phyloP scores from a whole-genome alignment of 1,139 yeast genomes.

The Nakaseomyces glabratus region DNA sequence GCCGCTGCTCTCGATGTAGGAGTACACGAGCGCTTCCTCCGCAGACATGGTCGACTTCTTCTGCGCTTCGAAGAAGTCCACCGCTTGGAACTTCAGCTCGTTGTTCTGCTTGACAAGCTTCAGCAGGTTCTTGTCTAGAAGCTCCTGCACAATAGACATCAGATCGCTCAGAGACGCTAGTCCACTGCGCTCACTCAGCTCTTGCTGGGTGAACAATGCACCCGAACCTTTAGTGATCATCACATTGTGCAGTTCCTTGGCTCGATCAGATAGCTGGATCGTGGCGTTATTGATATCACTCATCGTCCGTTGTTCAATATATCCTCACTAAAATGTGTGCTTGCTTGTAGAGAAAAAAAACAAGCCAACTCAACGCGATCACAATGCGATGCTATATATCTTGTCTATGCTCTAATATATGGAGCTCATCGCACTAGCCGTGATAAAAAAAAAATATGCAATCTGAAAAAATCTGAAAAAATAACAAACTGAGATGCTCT shows the following conservation, averaged over 20 bases:
- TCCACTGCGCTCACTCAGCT: slow-evolving; percentile 42
- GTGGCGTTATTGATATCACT: slow-evolving; percentile 4
- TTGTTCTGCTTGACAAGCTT: slow-evolving; percentile 59
- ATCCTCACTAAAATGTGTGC: slow-evolving; percentile 5
- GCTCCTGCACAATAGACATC: slow-evolving; percentile 54
- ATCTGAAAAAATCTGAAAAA: not conserved
- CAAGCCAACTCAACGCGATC: no score
- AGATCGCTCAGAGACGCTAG: slow-evolving; percentile 37
- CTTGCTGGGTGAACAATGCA: slow-evolving; percentile 49
- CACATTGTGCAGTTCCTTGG: slow-evolving; percentile 46
- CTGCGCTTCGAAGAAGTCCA: slow-evolving; percentile 54
- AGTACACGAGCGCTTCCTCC: slow-evolving; percentile 88
- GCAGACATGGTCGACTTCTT: slow-evolving; percentile 66
- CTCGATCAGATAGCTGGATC: slow-evolving; percentile 38
- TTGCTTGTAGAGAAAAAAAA: no score
- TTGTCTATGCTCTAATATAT: not conserved
- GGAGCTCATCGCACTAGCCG: not conserved
- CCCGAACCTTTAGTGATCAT: slow-evolving; percentile 46
- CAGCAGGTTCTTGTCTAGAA: slow-evolving; percentile 54
- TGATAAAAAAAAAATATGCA: not conserved
- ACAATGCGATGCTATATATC: no score
- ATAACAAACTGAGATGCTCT: not conserved
- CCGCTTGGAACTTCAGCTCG: slow-evolving; percentile 66
- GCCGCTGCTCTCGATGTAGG: slow-evolving; percentile 85
- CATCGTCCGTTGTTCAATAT: slow-evolving; percentile 13